Percentiles rank a stretch among this genome's conserved stretches.
phyloP scores from a whole-genome alignment of 2,329 filamentous ascomycete species.

The Pseudogymnoascus sp. region DNA sequence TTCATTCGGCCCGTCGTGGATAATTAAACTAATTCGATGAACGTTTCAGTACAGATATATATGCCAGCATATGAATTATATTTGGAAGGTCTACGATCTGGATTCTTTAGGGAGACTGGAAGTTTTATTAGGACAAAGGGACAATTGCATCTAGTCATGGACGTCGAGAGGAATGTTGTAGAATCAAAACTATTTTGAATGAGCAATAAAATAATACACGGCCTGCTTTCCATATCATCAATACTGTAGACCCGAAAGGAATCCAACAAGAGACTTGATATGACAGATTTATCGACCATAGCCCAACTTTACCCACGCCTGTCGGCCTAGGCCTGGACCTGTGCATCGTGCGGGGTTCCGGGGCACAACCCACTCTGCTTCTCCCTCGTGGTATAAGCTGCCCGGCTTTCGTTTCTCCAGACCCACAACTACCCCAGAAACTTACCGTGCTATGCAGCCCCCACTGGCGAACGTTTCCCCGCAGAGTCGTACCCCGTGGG shows the following conservation, averaged over 20 bases:
- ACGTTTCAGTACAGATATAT: constrained; percentile 42
- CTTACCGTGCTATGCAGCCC: neutral
- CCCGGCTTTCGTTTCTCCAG: neutral
- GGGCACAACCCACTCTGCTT: neutral
- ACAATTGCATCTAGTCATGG: constrained; percentile 17
- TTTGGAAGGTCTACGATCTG: constrained; percentile 38
- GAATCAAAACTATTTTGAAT: neutral
- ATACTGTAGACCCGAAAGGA: neutral
- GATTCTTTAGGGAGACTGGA: constrained; percentile 33
- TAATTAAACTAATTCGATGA: neutral
- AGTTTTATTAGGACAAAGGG: constrained; percentile 17
- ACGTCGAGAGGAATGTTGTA: neutral
- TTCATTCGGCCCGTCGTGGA: neutral
- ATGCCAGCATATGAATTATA: constrained; percentile 50
- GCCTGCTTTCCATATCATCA: neutral
- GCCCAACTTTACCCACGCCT: neutral
- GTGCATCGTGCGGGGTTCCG: neutral
- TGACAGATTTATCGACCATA: neutral
- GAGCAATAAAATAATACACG: neutral
- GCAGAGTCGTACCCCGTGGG: neutral
- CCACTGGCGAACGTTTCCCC: neutral
- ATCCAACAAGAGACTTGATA: neutral
- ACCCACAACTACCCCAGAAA: neutral
- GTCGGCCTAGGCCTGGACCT: neutral
- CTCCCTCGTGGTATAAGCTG: neutral